Evolutionary conservation across 768 basidiomycete species (phyloP), one percentile per base, ranked within the genome.

Genomic region (Podaxis sp.): DNA sequence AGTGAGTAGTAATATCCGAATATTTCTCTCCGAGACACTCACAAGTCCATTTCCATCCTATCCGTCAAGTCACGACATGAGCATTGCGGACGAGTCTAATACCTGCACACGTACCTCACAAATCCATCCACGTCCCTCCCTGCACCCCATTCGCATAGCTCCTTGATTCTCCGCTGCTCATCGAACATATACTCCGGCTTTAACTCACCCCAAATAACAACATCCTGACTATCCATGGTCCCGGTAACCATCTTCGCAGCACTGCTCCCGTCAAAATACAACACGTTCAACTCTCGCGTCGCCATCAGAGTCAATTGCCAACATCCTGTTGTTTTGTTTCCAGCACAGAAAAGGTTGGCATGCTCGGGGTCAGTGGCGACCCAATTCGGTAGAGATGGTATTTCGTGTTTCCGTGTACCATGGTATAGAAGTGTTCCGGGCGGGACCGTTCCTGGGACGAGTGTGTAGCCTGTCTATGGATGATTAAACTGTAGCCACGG

Each of bases 241-340:
- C 82, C 82, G 0, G 67, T 68, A 17, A 52, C 20, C 70, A 81
- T 71, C 59, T 82, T 83, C 0, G 75, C 77, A 0, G 79, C 82
- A 58, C 82, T 82, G 50, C 71, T 80, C 0, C 84, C 83, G 56
- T 86, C 84, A 49, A 85, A 84, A 64, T 85, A 84, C 8, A 84
- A 59, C 2, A 85, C 68, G 46, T 78, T 80, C 36, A 85, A 67
- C 1, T 80, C 69, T 1, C 80, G 75, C 4, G 73, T 72, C 7
- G 74, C 63, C 11, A 75, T 73, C 8, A 79, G 62, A 6, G 79
- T 81, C 17, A 80, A 69, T 15, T 77, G 78, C 77, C 78, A 79
- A 62, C 78, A 78, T 5, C 74, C 75, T 6, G 46, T 12, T 12
- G 57, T 40, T n/a, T 46, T 48, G 17, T 7, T 37, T n/a, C 44